These are phyloP conservation scores for Favolaschia claudopus DNA, from an alignment of 768 basidiomycete genomes.

Conservation along the genomic window DNA sequence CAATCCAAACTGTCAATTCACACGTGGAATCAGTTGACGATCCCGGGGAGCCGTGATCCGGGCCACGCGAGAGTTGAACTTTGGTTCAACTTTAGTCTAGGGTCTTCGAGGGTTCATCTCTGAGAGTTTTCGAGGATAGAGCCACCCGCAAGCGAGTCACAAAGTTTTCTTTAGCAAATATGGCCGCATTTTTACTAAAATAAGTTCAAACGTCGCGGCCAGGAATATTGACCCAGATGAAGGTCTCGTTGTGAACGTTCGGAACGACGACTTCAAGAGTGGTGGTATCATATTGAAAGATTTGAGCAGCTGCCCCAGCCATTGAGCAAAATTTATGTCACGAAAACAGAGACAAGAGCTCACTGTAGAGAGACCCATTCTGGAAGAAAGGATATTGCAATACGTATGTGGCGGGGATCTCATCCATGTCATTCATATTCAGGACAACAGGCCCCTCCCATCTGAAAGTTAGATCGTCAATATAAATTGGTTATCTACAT, in stretches of 20 bases:
- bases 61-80: background rate
- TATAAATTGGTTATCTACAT: background rate
- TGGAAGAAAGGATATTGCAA: conserved; percentile 23
- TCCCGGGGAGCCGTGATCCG: background rate
- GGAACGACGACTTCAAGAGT: conserved; percentile 14
- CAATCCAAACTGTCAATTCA: background rate
- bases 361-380: conserved; percentile 20
- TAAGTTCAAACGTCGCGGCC: conserved; percentile 13
- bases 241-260: conserved; percentile 15
- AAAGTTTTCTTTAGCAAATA: too few relatives aligned
- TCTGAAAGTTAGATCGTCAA: background rate
- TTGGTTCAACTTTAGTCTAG: background rate
- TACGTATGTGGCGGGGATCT: conserved; percentile 18
- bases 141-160: too few relatives aligned
- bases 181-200: too few relatives aligned
- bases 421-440: conserved; percentile 13
- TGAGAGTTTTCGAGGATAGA: too few relatives aligned
- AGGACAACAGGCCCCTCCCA: conserved; percentile 21
- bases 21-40: background rate
- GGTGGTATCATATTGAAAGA: conserved; percentile 18
- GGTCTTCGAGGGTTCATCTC: background rate
- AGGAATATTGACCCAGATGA: conserved; percentile 18
- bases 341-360: background rate
- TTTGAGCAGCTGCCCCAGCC: conserved; percentile 9
- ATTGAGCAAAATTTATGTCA: background rate